Evolutionary conservation across 139 green algal species (phyloP), one percentile per base, ranked within the genome.

Genomic region (Tetratostichococcus sp.): DNA sequence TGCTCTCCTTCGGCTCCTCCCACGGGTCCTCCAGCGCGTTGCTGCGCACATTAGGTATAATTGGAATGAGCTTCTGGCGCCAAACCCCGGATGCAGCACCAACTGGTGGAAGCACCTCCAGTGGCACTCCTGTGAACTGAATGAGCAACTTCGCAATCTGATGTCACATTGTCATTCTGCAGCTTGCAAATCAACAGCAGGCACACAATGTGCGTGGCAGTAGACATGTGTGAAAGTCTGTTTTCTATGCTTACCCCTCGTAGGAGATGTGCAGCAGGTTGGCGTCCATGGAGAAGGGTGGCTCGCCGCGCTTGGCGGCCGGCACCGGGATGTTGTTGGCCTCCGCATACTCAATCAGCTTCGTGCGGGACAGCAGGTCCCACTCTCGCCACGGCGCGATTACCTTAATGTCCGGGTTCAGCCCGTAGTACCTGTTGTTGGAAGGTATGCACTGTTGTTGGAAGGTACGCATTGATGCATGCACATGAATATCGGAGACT

Each of bases 341-440:
- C 77, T 94, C 94, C 8, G 94, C 94, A 74, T 97, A 98, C 33
- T 85, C 78, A 71, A 97, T 94, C 14, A 98, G 86, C 85, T 93
- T 92, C 58, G 87, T 93, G 69, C 94, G 84, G 57, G 87, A 94
- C 75, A 91, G 92, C 70, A 98, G 87, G 84, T 97, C 93, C 96
- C 96, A 99, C 89, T 99, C 96, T 57, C 96, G 86, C 96, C 96
- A 99, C 35, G 96, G 96, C 11, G 96, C 94, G 68, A 99, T 98
- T 23, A 99, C 95, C 87, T 98, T 97, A 79, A 99, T 95, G 87
- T 97, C 92, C n/a, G 96, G 95, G 89, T 98, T 93, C 17, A 99
- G 85, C 35, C 87, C 86, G 75, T 98, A 98, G 87, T 99, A 99
- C 57, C 77, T 82, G 72, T 22, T 26, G 28, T 19, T 4, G 28